phyloP scores from a whole-genome alignment of 1,284 basidiomycete species.

The Naganishia sp. region DNA sequence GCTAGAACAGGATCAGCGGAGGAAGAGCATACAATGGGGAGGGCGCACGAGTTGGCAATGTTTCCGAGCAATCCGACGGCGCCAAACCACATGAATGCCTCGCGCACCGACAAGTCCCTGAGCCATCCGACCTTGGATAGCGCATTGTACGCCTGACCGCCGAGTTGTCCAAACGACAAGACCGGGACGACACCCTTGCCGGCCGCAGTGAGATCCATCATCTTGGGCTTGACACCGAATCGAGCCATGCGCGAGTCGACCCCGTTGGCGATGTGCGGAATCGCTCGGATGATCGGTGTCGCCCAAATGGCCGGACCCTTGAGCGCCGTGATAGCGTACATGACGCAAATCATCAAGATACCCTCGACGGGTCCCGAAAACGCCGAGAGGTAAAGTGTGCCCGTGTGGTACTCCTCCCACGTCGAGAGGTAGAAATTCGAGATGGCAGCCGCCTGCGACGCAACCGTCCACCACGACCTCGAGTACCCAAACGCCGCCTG shows the following conservation, averaged over 20 bases:
- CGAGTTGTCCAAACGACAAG: slow-evolving; percentile 20
- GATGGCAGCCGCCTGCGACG: slow-evolving; percentile 79
- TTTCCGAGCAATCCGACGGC: slow-evolving; percentile 76
- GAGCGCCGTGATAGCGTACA: slow-evolving; percentile 73
- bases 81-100: slow-evolving; percentile 81
- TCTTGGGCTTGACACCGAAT: slow-evolving; percentile 41
- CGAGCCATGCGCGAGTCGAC: slow-evolving; percentile 37
- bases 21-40: background rate
- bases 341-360: slow-evolving; percentile 78
- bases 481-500: slow-evolving; percentile 87
- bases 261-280: slow-evolving; percentile 20
- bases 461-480: slow-evolving; percentile 93
- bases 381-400: slow-evolving; percentile 82
- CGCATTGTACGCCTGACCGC: background rate
- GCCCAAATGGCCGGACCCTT: slow-evolving; percentile 75
- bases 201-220: slow-evolving; percentile 23
- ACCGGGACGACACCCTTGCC: slow-evolving; percentile 4
- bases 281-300: slow-evolving; percentile 40
- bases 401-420: slow-evolving; percentile 98
- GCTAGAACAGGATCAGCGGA: slow-evolving; percentile 51
- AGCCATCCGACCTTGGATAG: slow-evolving; percentile 29
- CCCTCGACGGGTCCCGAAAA: slow-evolving; percentile 97
- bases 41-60: slow-evolving; percentile 66
- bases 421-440: slow-evolving; percentile 84
- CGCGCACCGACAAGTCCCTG: slow-evolving; percentile 73